Evolutionary conservation across 108 stramenopile genomes (phyloP), one percentile per base, ranked within the genome.

Genomic region (Cyclostephanos tholiformis): DNA sequence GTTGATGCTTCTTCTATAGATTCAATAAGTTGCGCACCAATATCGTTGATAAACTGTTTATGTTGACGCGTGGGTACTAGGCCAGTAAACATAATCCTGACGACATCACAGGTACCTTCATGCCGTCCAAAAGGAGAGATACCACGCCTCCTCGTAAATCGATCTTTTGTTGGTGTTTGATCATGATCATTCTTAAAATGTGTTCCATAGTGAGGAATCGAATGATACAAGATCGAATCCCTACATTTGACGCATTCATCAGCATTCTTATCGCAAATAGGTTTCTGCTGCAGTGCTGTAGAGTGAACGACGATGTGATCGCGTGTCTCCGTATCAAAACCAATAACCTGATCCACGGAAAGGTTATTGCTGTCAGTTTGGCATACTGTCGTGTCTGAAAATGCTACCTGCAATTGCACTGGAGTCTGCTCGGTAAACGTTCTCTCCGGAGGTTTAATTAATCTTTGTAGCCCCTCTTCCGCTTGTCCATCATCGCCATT

Each of bases 11-110:
- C 67, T 36, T 85, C 82, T 35, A 86, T 58, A 11, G 72, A 72
- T 41, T 86, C 87, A 13, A 86, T 50, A 10, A 88, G 39, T 36
- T 70, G 60, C 6, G 84, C 87, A 27, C 87, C 87, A 30, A 88
- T 85, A 51, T 71, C 38, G 8, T 85, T 56, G 20, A 88, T 72
- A 75, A 84, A 81, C 80, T 85, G 41, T 44, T 66, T 64, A 50
- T 77, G 75, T 19, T 53, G 41, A 17, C 59, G 32, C 43, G 80
- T 72, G 11, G 71, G 36, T 20, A 39, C 53, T 35, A 81, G 57
- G 22, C 80, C 75, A 49, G 80, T 81, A 68, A 81, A 77, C 70
- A 81, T 81, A 44, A 81, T 52, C 25, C 63, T 76, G 43, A 60
- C 30, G 27, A 23, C 16, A 7, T 58, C 63, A 11, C 50, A 26